phyloP scores from a whole-genome alignment of 495 filamentous ascomycete species.

The Neurospora cerealis region DNA sequence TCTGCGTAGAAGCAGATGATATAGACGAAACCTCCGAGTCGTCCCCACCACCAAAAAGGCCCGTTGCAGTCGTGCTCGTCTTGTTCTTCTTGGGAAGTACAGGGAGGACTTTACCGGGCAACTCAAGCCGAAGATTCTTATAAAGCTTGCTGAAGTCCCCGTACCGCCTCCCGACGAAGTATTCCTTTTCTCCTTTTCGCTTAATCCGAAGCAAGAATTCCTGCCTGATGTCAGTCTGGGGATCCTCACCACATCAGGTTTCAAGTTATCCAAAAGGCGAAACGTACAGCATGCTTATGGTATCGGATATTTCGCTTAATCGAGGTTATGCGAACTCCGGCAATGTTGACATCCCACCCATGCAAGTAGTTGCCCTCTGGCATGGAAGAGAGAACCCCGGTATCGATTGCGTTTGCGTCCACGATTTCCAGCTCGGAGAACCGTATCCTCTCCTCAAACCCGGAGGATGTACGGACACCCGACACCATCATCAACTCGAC shows the following conservation, averaged over 20 bases:
- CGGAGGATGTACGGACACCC: conserved; percentile 87
- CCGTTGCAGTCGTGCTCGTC: conserved; percentile 50
- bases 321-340: conserved; percentile 69
- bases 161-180: conserved; percentile 76
- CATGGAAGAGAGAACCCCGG: conserved; percentile 71
- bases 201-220: conserved; percentile 86
- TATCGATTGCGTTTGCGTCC: conserved; percentile 82
- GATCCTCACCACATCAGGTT: background rate
- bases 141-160: conserved; percentile 77
- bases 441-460: conserved; percentile 91
- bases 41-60: conserved; percentile 40
- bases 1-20: conserved; percentile 62
- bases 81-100: conserved; percentile 87
- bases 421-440: conserved; percentile 96
- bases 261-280: background rate
- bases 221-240: conserved; percentile 33
- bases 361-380: conserved; percentile 87
- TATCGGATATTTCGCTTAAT: conserved; percentile 80
- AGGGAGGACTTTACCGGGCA: conserved; percentile 85
- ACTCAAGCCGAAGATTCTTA: conserved; percentile 67
- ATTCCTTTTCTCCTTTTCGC: conserved; percentile 55
- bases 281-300: conserved; percentile 81
- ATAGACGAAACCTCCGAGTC: conserved; percentile 66
- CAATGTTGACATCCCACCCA: conserved; percentile 96
- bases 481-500: conserved; percentile 99